Evolutionary conservation across 176 grass and related monocot species (phyloP).

Genomic region (Pontederia paniculata): DNA sequence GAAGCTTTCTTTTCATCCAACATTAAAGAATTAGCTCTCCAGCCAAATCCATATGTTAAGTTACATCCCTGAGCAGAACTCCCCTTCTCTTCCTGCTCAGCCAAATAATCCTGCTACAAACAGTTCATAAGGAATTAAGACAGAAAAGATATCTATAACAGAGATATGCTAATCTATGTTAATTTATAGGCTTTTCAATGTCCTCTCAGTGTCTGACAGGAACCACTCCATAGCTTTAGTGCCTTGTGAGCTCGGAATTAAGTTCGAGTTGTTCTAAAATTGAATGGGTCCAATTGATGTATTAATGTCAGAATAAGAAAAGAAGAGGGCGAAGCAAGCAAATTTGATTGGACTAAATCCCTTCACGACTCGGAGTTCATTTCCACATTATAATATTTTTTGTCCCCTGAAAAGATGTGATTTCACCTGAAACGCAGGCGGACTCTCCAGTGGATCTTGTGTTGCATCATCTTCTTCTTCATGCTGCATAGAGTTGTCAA

Average conservation of each 20-base stretch:
- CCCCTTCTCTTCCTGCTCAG: background rate
- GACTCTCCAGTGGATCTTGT: slow-evolving; percentile 35
- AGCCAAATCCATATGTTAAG: background rate
- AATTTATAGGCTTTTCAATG: background rate
- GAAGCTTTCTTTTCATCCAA: background rate
- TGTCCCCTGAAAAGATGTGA: background rate
- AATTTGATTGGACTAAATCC: too few relatives aligned
- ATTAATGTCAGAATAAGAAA: too few relatives aligned
- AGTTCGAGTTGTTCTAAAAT: too few relatives aligned
- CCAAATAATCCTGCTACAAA: background rate
- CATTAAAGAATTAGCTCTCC: background rate
- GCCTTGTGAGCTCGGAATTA: too few relatives aligned
- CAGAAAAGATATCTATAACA: too few relatives aligned
- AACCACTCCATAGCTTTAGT: too few relatives aligned
- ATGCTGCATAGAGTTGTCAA: background rate
- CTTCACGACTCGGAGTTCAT: too few relatives aligned
- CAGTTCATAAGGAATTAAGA: background rate
- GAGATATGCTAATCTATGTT: too few relatives aligned
- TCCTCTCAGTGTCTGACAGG: too few relatives aligned
- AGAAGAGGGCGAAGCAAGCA: too few relatives aligned
- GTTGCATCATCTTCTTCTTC: slow-evolving; percentile 17
- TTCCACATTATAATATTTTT: too few relatives aligned
- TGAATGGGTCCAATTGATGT: too few relatives aligned
- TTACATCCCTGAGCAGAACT: background rate
- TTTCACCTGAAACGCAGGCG: slow-evolving; percentile 17